phyloP scores from a whole-genome alignment of 306 rosid genomes.

The Mimosa bimucronata region DNA sequence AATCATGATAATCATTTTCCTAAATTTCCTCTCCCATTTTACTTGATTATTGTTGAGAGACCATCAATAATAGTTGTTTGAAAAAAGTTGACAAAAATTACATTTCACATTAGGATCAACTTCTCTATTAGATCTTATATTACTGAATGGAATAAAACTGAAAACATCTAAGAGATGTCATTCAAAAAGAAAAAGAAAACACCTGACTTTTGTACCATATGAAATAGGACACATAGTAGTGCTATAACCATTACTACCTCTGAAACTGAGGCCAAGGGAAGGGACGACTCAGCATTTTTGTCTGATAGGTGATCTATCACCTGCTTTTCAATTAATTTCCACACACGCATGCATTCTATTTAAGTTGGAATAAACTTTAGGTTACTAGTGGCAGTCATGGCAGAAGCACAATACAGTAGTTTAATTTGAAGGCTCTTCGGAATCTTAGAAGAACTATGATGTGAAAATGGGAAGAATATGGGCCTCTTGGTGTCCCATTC shows the following conservation, averaged over 20 bases:
- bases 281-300: background rate
- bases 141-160: no score
- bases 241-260: background rate
- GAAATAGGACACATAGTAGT: background rate
- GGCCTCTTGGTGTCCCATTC: background rate
- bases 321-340: no score
- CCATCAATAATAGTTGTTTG: no score
- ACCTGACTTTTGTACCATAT: background rate
- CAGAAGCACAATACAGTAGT: background rate
- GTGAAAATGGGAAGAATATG: background rate
- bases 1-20: no score
- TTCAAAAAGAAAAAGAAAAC: no score
- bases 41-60: no score
- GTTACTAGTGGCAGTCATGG: conserved; percentile 7
- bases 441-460: conserved; percentile 1
- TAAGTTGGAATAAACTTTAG: background rate
- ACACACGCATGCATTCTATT: background rate
- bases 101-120: no score
- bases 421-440: background rate
- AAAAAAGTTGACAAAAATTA: no score
- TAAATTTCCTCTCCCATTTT: no score
- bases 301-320: background rate
- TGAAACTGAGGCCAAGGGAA: background rate
- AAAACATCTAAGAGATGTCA: no score
- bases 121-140: no score